Evolutionary conservation across 2,329 filamentous ascomycete genomes (phyloP).

Genomic region (Pseudogymnoascus sp.): DNA sequence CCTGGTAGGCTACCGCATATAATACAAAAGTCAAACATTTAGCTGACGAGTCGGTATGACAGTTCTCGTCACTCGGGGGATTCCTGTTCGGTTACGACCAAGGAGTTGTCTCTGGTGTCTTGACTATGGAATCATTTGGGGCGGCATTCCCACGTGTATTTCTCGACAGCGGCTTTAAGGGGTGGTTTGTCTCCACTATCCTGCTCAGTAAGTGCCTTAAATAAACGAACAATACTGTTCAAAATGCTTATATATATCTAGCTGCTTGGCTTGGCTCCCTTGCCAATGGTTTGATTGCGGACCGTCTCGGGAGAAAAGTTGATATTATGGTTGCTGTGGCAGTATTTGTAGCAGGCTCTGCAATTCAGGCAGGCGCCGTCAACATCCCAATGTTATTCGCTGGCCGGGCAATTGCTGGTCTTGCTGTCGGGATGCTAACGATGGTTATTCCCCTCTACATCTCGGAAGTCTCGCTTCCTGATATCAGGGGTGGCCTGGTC

Average conservation of each 20-base stretch:
- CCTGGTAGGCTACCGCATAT: conserved; percentile 23
- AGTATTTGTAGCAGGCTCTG: conserved; percentile 26
- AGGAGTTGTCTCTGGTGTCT: conserved; percentile 40
- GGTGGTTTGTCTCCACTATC: conserved; percentile 45
- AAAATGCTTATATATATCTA: conserved; percentile 15
- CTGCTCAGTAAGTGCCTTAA: conserved; percentile 31
- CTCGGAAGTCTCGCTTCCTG: conserved; percentile 25
- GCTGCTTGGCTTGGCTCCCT: conserved; percentile 44
- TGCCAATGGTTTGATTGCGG: conserved; percentile 31
- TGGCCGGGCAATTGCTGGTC: conserved; percentile 40
- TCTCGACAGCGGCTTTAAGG: conserved; percentile 39
- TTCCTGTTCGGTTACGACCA: conserved; percentile 43
- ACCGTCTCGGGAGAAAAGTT: conserved; percentile 27
- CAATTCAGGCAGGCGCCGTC: conserved; percentile 28
- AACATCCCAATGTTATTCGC: conserved; percentile 36
- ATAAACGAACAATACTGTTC: background rate
- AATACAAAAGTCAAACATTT: background rate
- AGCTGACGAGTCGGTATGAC: background rate
- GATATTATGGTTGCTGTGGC: conserved; percentile 28
- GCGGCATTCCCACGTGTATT: conserved; percentile 34
- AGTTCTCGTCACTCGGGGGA: conserved; percentile 37
- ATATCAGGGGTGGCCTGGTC: conserved; percentile 24
- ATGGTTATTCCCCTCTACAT: conserved; percentile 40
- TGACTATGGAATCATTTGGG: conserved; percentile 39
- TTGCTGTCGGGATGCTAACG: conserved; percentile 42